Evolutionary conservation across 225 moss, liverwort and hornwort genomes (phyloP), one percentile per base, ranked within the genome.

Genomic region (Climacium dendroides): DNA sequence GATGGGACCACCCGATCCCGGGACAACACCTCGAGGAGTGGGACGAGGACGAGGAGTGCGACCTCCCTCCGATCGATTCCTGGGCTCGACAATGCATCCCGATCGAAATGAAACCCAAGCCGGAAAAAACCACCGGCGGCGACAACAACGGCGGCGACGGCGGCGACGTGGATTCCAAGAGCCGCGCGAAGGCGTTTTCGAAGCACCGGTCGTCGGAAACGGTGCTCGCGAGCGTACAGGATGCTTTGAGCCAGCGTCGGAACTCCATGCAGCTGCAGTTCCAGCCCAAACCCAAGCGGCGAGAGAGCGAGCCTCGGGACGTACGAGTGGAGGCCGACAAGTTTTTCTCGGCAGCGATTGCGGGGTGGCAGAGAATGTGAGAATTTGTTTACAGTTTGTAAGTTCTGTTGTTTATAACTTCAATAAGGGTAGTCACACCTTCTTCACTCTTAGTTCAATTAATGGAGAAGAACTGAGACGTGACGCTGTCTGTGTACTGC

Each of bases 81-180:
- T 94, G 93, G 93, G 93, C 93, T 14, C 88, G 91, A 1, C 92
- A 92, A 52, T 91, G 92, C 84, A 80, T 94, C 15, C 92, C 93
- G 2, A 80, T 94, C 3, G 92, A 92, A 52, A 1, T 79, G 50
- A 88, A 87, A 41, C 50, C 78, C 0, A 76, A 71, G 35, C 18
- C 48, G 0, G 2, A 13, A 1, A 3, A 26, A n/a, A n/a, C n/a
- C n/a, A n/a, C n/a, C n/a, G n/a, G n/a, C n/a, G n/a, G n/a, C n/a
- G n/a, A n/a, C n/a, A n/a, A n/a, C n/a, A n/a, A n/a, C n/a, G n/a
- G n/a, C n/a, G n/a, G n/a, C n/a, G n/a, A n/a, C n/a, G n/a, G n/a
- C n/a, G n/a, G 78, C 0, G 71, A 89, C 1, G 3, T 41, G 0
- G 81, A 88, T 19, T 79, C 48, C 69, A 70, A 74, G 13, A 53